Evolutionary conservation across 2,329 filamentous ascomycete species (phyloP), one percentile per base, ranked within the genome.

Genomic region (Scortechinia acanthostroma): DNA sequence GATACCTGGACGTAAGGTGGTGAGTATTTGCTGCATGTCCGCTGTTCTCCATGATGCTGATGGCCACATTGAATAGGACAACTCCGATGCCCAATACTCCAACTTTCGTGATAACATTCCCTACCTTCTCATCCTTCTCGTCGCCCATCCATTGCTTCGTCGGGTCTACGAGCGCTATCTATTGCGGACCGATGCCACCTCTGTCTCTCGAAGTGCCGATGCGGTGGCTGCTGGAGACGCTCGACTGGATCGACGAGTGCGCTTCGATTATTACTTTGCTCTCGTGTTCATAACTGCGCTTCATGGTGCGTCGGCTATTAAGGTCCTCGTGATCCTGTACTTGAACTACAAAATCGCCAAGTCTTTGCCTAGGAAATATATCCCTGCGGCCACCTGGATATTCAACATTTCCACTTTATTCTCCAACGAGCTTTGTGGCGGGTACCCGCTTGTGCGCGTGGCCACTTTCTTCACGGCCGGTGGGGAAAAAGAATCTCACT

Each of bases 1-100:
- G 93, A 86, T 98, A 47, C 86, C 86, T 4, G 91, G 91, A 21
- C 86, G 91, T 48, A 88, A 88, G 74, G 88, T 97, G 50, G 86
- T 89, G 72, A 4, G 16, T 42, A 30, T 19, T 13, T 10, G 10
- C 6, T 40, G 6, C 10, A 40, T 19, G 35, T 10, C 35, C 10
- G 6, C 17, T 40, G 35, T 6, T 40, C 17, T 10, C 13, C 13
- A 19, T 13, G 6, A 13, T 13, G 35, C 35, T 40, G 17, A 40
- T 17, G 6, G 17, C 20, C 20, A 17, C 35, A 19, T 10, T 17
- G 17, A 40, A 10, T 50, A 90, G 85, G 93, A 98, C 66, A 82
- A 90, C 50, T 93, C 90, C 30, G 93, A 98, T 65, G 64, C 76
- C 22, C 93, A 98, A 63, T 98, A 97, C 64, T 71, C 75, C 47